Percentiles rank a stretch among this genome's conserved stretches.
Conservation (phyloP, 1,284 basidiomycete species). For the Fistulinella staudtii region DNA sequence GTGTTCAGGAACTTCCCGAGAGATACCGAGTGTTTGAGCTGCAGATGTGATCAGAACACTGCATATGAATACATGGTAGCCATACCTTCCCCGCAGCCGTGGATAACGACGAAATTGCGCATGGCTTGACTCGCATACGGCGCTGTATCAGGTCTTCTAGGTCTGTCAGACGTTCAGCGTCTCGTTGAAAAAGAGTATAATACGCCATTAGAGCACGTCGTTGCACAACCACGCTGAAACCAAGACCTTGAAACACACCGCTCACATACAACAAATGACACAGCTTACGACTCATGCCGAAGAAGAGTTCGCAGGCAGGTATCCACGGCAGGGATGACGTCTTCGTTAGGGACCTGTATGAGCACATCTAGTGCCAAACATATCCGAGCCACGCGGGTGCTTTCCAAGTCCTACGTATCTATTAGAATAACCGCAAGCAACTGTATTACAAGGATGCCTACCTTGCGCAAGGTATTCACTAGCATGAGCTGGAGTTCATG, state of each 20-base stretch:
- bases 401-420: conserved; percentile 58
- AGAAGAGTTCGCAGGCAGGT: conserved; percentile 59
- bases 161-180: conserved; percentile 45
- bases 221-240: conserved; percentile 51
- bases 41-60: conserved; percentile 10
- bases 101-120: conserved; percentile 8
- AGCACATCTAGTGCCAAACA: conserved; percentile 70
- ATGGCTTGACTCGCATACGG: conserved; percentile 12
- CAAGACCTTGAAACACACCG: conserved; percentile 5
- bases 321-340: conserved; percentile 70
- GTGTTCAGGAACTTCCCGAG: conserved; percentile 17
- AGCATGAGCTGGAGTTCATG: conserved; percentile 78
- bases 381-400: conserved; percentile 47
- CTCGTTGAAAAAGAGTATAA: conserved; percentile 47
- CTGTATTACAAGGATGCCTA: conserved; percentile 19
- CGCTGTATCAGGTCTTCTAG: conserved; percentile 32
- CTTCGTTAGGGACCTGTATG: conserved; percentile 53
- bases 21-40: conserved; percentile 24
- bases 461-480: conserved; percentile 78
- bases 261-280: conserved; percentile 21
- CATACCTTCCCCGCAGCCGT: conserved; percentile 23
- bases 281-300: conserved; percentile 70
- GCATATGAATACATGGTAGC: neutral
- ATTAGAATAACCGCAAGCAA: conserved; percentile 1
- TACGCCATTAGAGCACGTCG: conserved; percentile 59